Percentiles rank a stretch among this genome's conserved stretches.
phyloP scores from a whole-genome alignment of 1,284 basidiomycete genomes.

The Erythrobasidium hasegawianum region DNA sequence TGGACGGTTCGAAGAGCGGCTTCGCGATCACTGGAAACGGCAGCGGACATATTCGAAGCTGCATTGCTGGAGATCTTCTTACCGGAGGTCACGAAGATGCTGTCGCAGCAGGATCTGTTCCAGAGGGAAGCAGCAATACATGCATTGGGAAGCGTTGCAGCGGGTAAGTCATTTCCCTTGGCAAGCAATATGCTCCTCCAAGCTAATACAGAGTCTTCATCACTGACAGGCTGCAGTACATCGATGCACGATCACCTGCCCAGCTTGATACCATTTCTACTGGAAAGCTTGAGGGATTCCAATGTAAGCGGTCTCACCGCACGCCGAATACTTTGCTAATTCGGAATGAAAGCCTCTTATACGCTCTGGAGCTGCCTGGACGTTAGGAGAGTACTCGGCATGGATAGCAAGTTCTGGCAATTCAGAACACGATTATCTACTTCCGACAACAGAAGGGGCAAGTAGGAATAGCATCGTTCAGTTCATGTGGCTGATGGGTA shows the following conservation, averaged over 20 bases:
- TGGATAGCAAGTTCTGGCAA: slow-evolving; percentile 78
- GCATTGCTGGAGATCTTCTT: slow-evolving; percentile 85
- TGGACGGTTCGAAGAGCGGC: slow-evolving; percentile 99
- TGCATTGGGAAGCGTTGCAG: slow-evolving; percentile 94
- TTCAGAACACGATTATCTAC: slow-evolving; percentile 80
- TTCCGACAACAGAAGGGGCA: slow-evolving; percentile 96
- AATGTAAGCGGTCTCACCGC: slow-evolving; percentile 60
- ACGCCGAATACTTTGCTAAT: slow-evolving; percentile 10
- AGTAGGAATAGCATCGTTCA: slow-evolving; percentile 49
- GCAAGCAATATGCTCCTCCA: not conserved
- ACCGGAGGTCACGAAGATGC: slow-evolving; percentile 83
- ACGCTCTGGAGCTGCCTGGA: slow-evolving; percentile 99
- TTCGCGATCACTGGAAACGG: slow-evolving; percentile 92
- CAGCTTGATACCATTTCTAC: slow-evolving; percentile 85
- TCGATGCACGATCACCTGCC: slow-evolving; percentile 91
- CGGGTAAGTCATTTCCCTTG: slow-evolving; percentile 67
- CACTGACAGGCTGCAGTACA: slow-evolving; percentile 79
- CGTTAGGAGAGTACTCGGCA: slow-evolving; percentile 90
- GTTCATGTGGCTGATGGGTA: not conserved
- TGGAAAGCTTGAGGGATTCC: slow-evolving; percentile 81
- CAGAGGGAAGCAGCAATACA: slow-evolving; percentile 93
- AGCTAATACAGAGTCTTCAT: not conserved
- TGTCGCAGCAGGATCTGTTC: slow-evolving; percentile 90
- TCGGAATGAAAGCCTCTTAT: slow-evolving; percentile 69
- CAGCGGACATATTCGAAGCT: slow-evolving; percentile 84